These are phyloP conservation scores for Camelina laxa DNA, from an alignment of 345 rosid genomes.

Conservation along the genomic window DNA sequence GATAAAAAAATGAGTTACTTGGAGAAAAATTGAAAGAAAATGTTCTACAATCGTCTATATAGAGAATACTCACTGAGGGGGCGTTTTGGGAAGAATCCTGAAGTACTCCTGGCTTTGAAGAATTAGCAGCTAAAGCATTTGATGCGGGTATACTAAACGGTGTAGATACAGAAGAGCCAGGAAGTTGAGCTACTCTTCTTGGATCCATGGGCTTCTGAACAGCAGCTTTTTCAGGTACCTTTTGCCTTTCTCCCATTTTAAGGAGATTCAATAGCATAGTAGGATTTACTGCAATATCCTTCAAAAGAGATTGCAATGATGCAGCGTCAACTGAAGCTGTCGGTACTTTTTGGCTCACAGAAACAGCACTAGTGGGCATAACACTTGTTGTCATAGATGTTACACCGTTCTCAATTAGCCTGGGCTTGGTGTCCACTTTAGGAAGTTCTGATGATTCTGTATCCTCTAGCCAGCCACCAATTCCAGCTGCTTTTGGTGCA, in stretches of 20 bases:
- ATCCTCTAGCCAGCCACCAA: slow-evolving; percentile 79
- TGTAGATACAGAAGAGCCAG: slow-evolving; percentile 50
- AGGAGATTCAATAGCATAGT: slow-evolving; percentile 67
- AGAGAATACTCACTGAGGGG: slow-evolving; percentile 54
- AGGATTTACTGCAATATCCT: slow-evolving; percentile 80
- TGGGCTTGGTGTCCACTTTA: slow-evolving; percentile 48
- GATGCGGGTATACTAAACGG: slow-evolving; percentile 44
- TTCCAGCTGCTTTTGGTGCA: slow-evolving; percentile 48
- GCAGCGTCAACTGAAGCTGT: slow-evolving; percentile 40
- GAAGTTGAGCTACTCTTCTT: slow-evolving; percentile 49
- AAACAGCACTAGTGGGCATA: slow-evolving; percentile 41
- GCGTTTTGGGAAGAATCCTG: slow-evolving; percentile 52
- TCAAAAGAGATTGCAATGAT: slow-evolving; percentile 61
- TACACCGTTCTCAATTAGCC: slow-evolving; percentile 51
- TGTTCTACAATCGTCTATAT: background rate
- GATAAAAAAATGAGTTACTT: slow-evolving; percentile 27
- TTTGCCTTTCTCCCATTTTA: slow-evolving; percentile 77
- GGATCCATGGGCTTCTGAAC: slow-evolving; percentile 43
- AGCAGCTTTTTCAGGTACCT: slow-evolving; percentile 48
- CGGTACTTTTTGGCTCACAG: slow-evolving; percentile 49
- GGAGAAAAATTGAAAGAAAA: background rate
- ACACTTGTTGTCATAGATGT: slow-evolving; percentile 43
- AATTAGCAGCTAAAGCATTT: slow-evolving; percentile 49
- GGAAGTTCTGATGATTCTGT: slow-evolving; percentile 42
- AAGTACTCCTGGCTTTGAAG: slow-evolving; percentile 55